Evolutionary conservation across 495 filamentous ascomycete genomes (phyloP).

Genomic region (Trichoderma reesei): DNA sequence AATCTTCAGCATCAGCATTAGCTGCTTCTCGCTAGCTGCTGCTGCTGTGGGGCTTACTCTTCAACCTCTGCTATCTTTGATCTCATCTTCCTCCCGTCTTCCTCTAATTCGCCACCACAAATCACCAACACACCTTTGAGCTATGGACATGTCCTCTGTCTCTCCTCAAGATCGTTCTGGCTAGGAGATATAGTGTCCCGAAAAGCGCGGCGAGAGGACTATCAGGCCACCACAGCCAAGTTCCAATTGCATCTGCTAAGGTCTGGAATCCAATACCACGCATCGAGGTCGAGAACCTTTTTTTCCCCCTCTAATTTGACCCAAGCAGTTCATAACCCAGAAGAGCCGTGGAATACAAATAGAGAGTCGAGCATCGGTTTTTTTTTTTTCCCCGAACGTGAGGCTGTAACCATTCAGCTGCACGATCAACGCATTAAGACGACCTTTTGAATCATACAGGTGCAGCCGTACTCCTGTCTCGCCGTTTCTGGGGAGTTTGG

Average conservation of each 20-base stretch:
- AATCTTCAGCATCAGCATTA: not conserved
- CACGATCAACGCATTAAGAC: no score
- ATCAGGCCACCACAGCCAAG: no score
- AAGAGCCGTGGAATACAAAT: not conserved
- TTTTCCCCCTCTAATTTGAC: not conserved
- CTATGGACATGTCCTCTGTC: no score
- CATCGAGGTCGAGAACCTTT: not conserved
- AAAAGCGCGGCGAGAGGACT: not conserved
- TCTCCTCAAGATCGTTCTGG: no score
- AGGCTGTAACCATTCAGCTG: no score
- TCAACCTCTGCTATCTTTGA: not conserved
- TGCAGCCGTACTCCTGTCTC: not conserved
- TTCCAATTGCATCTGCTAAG: not conserved
- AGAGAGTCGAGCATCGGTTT: not conserved
- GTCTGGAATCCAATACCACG: not conserved
- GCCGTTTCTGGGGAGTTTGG: not conserved
- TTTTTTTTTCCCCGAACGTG: not conserved
- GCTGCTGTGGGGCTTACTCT: not conserved
- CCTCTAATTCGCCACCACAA: no score
- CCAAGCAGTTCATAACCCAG: not conserved
- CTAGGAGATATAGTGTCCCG: not conserved
- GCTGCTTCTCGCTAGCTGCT: not conserved
- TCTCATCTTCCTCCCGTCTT: not conserved
- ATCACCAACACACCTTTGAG: no score
- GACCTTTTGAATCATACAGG: no score